Evolutionary conservation across 225 moss, liverwort and hornwort genomes (phyloP), one percentile per base, ranked within the genome.

Genomic region (Pleurozium schreberi): DNA sequence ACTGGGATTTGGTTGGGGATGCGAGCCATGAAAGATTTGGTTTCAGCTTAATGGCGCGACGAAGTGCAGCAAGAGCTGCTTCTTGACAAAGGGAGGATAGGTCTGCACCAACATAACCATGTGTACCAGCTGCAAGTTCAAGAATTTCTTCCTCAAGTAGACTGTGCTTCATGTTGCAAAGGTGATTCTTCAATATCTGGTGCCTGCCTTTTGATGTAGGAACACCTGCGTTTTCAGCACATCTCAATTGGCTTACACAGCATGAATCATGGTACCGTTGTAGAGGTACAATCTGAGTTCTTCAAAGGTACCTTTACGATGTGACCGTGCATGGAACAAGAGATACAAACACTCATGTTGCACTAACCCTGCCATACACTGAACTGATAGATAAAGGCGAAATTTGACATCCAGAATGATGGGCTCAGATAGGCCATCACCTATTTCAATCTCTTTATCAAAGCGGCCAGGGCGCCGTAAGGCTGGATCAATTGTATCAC

Each of bases 41-140:
- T 80, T 90, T 88, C 71, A 53, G 59, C 65, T 90, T 82, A 52
- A 94, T 82, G 60, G 40, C 89, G 59, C 97, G 90, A 82, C 97
- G 96, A 83, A 99, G 95, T 55, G 97, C 93, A 83, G 96, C 92
- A 89, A 99, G 94, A 87, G 96, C 97, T 93, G 99, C 99, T 94
- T 97, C 99, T 49, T 99, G 95, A 91, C 99, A 99, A 33, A 99
- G 95, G 59, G 96, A 96, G 80, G 93, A 93, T 25, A 97, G 85
- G 76, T 99, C 99, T 80, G 99, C 99, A 90, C 99, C 99, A 66
- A 97, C 99, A 94, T 95, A 99, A 89, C 99, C 99, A 90, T 99
- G 97, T 85, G 99, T 96, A 79, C 96, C 93, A 62, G 94, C 94
- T 89, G 97, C 97, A 86, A 99, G 82, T 62, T 95, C 96, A 69